Evolutionary conservation across 106 monocot species (phyloP), one percentile per base, ranked within the genome.

Genomic region (Dioscorea dumetorum): DNA sequence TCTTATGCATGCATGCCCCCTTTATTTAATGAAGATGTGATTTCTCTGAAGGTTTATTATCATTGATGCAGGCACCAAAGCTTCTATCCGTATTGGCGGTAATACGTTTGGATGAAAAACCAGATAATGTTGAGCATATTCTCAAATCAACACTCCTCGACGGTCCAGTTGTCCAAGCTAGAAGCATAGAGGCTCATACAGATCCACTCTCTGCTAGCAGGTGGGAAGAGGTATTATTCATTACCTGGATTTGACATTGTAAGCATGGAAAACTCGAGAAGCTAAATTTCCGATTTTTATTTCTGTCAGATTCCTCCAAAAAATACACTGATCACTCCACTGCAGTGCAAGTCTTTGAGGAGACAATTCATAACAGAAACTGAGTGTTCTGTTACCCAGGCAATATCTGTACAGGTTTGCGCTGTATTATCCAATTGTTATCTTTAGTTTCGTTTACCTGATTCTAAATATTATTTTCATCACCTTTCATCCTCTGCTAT

Each of bases 331-430:
- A 82, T 94, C 24, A 80, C 89, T 53, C 90, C 90, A 18, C 75
- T 80, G 49, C 82, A 84, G 28, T 94, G 93, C 33, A 90, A 90
- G 70, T 79, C 82, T 34, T 64, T 89, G 62, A 90, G 93, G 93
- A 82, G 72, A 63, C 84, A 94, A 59, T 90, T 94, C 54, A 75
- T 72, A 35, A 32, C 61, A 20, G 90, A 90, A 67, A 90, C 86
- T 34, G 79, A 84, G 28, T 84, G 77, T 65, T 70, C 63, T 60
- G 68, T 93, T 21, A 64, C 67, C 24, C 84, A 87, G 71, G 90
- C 86, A 62, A 82, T 87, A 64, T 75, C 82, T 68, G 84, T 84
- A 15, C 90, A 87, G 84, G 85, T 86, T 68, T 49, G 64, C 60
- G 10, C 10, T 41, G 41, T 41, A 41, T 41, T 41, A 41, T 41